These are phyloP conservation scores for Blastocystis sp. DNA, from an alignment of 352 stramenopile genomes.

Conservation along the genomic window DNA sequence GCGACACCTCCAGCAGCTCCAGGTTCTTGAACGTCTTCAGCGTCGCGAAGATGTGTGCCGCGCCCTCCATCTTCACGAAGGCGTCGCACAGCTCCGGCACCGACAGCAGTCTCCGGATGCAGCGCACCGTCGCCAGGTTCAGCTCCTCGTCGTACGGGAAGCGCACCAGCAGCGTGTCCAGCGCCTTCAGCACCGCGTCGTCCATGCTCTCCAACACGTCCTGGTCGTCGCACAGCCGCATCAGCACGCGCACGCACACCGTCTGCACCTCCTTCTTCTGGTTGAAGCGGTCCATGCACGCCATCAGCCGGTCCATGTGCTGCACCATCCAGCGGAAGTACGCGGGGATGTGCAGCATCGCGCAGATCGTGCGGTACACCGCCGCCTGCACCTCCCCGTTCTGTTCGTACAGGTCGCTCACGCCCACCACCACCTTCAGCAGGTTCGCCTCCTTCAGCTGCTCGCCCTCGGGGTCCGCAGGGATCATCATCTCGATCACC, in stretches of 20 bases:
- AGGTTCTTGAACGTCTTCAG: constrained; percentile 61
- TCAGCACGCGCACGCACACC: constrained; percentile 56
- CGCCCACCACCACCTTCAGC: constrained; percentile 26
- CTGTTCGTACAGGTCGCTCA: constrained; percentile 35
- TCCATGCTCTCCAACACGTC: constrained; percentile 41
- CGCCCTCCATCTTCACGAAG: constrained; percentile 55
- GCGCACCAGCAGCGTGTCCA: constrained; percentile 47
- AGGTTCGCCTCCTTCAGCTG: constrained; percentile 37
- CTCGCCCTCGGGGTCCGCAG: constrained; percentile 41
- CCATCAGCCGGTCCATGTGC: constrained; percentile 34
- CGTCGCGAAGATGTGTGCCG: constrained; percentile 17
- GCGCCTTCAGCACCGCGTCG: constrained; percentile 7
- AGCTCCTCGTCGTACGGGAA: constrained; percentile 54
- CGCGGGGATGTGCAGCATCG: constrained; percentile 36
- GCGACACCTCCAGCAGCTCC: constrained; percentile 25
- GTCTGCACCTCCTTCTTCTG: constrained; percentile 68
- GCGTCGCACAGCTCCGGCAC: constrained; percentile 40
- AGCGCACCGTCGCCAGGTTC: constrained; percentile 55
- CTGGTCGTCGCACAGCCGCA: constrained; percentile 52
- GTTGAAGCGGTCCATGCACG: constrained; percentile 35
- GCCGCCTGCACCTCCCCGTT: constrained; percentile 38
- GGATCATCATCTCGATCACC: constrained; percentile 66
- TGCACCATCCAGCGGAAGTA: constrained; percentile 52
- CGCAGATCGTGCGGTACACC: constrained; percentile 37
- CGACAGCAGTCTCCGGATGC: constrained; percentile 37